phyloP scores from a whole-genome alignment of 1,284 basidiomycete species.

The Limonomyces culmigenus region DNA sequence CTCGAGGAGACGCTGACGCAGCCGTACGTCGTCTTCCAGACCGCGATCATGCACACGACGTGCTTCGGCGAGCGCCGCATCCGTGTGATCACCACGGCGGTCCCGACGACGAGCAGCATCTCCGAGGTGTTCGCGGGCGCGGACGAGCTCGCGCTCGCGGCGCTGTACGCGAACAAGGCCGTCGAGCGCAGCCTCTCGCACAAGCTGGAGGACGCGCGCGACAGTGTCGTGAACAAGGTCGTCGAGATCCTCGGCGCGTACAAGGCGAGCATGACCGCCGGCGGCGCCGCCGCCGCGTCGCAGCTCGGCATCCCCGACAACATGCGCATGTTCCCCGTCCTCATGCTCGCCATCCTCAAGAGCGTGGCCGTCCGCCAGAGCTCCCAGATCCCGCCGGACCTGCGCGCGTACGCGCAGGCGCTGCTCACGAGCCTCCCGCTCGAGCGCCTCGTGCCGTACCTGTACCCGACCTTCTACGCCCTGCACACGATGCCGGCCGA shows the following conservation, averaged over 20 bases:
- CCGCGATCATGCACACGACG: constrained; percentile 90
- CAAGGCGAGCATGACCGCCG: constrained; percentile 93
- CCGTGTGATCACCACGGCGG: constrained; percentile 83
- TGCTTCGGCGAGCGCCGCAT: constrained; percentile 94
- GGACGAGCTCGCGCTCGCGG: constrained; percentile 86
- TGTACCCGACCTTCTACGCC: constrained; percentile 91
- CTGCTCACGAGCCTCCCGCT: constrained; percentile 84
- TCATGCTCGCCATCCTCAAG: constrained; percentile 84
- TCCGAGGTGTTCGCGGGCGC: constrained; percentile 92
- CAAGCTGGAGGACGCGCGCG: constrained; percentile 88
- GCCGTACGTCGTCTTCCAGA: constrained; percentile 93
- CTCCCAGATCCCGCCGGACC: constrained; percentile 89
- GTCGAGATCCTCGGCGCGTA: constrained; percentile 86
- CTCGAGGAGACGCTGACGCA: constrained; percentile 91
- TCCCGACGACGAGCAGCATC: constrained; percentile 86
- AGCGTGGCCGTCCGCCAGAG: constrained; percentile 93
- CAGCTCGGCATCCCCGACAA: constrained; percentile 88
- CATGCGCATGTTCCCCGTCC: constrained; percentile 82
- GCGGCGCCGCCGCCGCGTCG: constrained; percentile 85
- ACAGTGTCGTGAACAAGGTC: constrained; percentile 80
- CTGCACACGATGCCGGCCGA: constrained; percentile 94
- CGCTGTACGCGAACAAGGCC: constrained; percentile 89
- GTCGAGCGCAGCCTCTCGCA: constrained; percentile 85
- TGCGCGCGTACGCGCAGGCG: constrained; percentile 89
- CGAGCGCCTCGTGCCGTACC: constrained; percentile 83